Conservation (phyloP, 495 filamentous ascomycete species). For the Podospora fimiseda region DNA sequence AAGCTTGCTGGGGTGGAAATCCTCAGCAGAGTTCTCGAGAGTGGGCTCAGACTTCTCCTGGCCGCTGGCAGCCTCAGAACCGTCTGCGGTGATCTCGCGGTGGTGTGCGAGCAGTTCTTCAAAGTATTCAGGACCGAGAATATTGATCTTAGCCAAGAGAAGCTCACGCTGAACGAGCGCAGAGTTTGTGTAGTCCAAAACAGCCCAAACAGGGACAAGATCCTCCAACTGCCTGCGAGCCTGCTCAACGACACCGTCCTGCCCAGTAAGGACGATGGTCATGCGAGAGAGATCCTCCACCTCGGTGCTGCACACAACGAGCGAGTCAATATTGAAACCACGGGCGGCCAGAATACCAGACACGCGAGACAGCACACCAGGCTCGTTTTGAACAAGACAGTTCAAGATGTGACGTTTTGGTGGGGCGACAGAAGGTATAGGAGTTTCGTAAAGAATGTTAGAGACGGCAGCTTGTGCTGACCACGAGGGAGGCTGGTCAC, state of each 20-base stretch:
- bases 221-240: conserved; percentile 93
- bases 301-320: conserved; percentile 96
- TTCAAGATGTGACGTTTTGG: conserved; percentile 94
- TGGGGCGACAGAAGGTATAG: conserved; percentile 70
- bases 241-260: conserved; percentile 97
- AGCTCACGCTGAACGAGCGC: conserved; percentile 95
- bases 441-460: conserved; percentile 98
- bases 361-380: conserved; percentile 90
- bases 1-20: conserved; percentile 84
- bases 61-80: conserved; percentile 23
- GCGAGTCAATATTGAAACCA: conserved; percentile 97
- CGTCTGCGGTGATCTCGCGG: conserved; percentile 56
- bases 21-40: conserved; percentile 40
- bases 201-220: conserved; percentile 95
- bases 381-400: conserved; percentile 98
- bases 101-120: conserved; percentile 94
- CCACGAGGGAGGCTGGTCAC: conserved; percentile 71
- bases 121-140: conserved; percentile 93
- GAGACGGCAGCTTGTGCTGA: conserved; percentile 93
- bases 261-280: conserved; percentile 94
- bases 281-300: conserved; percentile 96
- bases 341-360: conserved; percentile 93
- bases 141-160: conserved; percentile 92
- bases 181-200: conserved; percentile 87
- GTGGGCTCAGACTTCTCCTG: conserved; percentile 27